A percentile compares a stretch with the other conserved stretches of the same genome.
Conservation (phyloP, 2,329 filamentous ascomycete genomes). For the Leptographium radiaticola region DNA sequence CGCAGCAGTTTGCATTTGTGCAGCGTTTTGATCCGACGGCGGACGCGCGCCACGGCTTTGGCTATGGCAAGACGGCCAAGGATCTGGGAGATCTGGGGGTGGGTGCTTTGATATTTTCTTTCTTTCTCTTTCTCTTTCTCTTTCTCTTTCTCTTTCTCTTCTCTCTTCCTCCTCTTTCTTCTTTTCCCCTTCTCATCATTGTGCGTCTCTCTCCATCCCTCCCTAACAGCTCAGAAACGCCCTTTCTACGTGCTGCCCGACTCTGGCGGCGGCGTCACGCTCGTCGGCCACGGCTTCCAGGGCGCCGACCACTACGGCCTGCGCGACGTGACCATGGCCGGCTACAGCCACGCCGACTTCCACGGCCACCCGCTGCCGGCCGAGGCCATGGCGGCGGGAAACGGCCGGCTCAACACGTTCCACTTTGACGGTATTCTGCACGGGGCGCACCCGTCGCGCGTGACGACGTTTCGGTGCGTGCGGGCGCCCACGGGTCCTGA, state of each 20-base stretch:
- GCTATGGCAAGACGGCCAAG: not conserved
- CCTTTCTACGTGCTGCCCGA: slow-evolving; percentile 16
- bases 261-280: slow-evolving; percentile 20
- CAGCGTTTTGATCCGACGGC: not conserved
- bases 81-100: not conserved
- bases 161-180: too few relatives aligned
- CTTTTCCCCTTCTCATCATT: too few relatives aligned
- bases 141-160: too few relatives aligned
- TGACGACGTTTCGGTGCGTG: slow-evolving; percentile 21
- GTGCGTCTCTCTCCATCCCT: too few relatives aligned
- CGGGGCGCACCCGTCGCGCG: slow-evolving; percentile 20
- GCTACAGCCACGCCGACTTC: slow-evolving; percentile 15
- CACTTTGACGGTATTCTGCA: slow-evolving; percentile 26
- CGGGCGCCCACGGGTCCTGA: slow-evolving; percentile 18
- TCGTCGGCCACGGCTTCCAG: slow-evolving; percentile 24
- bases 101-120: not conserved
- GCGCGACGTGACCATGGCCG: slow-evolving; percentile 14
- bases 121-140: too few relatives aligned
- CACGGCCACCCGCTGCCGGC: slow-evolving; percentile 16
- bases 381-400: slow-evolving; percentile 18
- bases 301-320: slow-evolving; percentile 23
- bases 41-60: not conserved
- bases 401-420: slow-evolving; percentile 25
- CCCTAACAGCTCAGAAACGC: not conserved
- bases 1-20: not conserved